A percentile compares a stretch with the other conserved stretches of the same genome.
Conservation (phyloP, 768 basidiomycete genomes). For the Leucosporidium scottii region DNA sequence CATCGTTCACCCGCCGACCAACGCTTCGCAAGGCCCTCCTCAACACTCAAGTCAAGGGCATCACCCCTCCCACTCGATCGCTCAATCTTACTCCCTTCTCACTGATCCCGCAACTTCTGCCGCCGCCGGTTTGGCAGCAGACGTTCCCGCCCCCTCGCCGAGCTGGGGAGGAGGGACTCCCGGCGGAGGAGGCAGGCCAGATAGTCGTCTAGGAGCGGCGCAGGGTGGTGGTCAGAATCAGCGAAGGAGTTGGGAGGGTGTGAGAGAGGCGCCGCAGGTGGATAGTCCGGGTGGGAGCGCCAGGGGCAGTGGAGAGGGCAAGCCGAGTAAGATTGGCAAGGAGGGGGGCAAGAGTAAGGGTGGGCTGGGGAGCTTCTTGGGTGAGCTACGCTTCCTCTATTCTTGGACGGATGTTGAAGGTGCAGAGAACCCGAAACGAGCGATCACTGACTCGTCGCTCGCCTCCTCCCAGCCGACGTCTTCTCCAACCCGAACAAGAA, state of each 20-base stretch:
- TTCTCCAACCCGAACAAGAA: conserved; percentile 38
- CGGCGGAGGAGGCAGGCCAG: neutral
- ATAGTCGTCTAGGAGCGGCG: neutral
- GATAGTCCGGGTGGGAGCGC: conserved; percentile 4
- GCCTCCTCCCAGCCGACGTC: conserved; percentile 24
- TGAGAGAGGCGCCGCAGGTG: neutral
- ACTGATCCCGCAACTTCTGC: conserved; percentile 32
- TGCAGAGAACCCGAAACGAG: neutral
- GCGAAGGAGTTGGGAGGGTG: neutral
- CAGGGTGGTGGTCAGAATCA: neutral
- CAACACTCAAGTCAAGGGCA: neutral
- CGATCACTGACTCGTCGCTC: neutral
- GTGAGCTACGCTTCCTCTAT: conserved; percentile 6
- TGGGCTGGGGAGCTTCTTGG: conserved; percentile 28
- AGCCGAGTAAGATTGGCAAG: conserved; percentile 26
- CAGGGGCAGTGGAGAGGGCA: conserved; percentile 15
- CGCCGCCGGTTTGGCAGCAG: conserved; percentile 15
- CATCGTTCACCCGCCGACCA: neutral
- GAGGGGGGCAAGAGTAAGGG: conserved; percentile 8
- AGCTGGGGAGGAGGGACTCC: neutral
- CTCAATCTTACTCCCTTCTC: conserved; percentile 22
- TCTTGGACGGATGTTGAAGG: neutral
- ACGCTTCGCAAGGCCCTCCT: neutral
- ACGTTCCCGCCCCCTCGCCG: neutral
- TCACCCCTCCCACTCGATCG: conserved; percentile 5